Percentiles rank a stretch among this genome's conserved stretches.
Conservation (phyloP, 2,329 filamentous ascomycete species). For the Rhynchosporium secalis region DNA sequence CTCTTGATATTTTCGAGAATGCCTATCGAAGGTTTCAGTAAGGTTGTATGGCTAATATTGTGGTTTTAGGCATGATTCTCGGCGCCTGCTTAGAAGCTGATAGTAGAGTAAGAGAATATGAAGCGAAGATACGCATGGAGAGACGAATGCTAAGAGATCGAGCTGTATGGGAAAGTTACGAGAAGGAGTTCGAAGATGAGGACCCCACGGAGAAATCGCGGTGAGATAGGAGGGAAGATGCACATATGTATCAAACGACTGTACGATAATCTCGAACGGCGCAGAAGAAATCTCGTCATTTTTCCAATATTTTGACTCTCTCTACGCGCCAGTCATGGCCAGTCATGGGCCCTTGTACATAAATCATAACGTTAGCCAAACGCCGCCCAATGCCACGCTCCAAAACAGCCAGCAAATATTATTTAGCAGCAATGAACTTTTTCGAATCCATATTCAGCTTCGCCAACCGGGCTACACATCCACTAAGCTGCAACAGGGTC, state of each 20-base stretch:
- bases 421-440: constrained; percentile 57
- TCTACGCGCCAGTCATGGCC: constrained; percentile 25
- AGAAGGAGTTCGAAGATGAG: constrained; percentile 51
- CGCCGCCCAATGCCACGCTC: constrained; percentile 28
- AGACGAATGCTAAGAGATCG: constrained; percentile 63
- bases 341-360: constrained; percentile 17
- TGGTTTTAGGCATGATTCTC: constrained; percentile 60
- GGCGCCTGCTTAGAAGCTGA: constrained; percentile 78
- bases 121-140: constrained; percentile 63
- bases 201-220: constrained; percentile 22
- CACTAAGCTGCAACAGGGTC: constrained; percentile 89
- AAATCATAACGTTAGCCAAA: constrained; percentile 28
- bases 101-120: constrained; percentile 63
- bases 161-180: constrained; percentile 68
- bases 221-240: constrained; percentile 16
- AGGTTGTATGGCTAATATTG: constrained; percentile 12
- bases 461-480: constrained; percentile 86
- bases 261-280: constrained; percentile 3
- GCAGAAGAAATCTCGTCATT: constrained; percentile 9
- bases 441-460: constrained; percentile 96
- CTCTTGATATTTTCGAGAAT: not conserved
- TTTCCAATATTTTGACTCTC: constrained; percentile 16
- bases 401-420: constrained; percentile 20
- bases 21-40: not conserved
- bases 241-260: constrained; percentile 5